Evolutionary conservation across 306 rosid species (phyloP), one percentile per base, ranked within the genome.

Genomic region (Benincasa hispida): DNA sequence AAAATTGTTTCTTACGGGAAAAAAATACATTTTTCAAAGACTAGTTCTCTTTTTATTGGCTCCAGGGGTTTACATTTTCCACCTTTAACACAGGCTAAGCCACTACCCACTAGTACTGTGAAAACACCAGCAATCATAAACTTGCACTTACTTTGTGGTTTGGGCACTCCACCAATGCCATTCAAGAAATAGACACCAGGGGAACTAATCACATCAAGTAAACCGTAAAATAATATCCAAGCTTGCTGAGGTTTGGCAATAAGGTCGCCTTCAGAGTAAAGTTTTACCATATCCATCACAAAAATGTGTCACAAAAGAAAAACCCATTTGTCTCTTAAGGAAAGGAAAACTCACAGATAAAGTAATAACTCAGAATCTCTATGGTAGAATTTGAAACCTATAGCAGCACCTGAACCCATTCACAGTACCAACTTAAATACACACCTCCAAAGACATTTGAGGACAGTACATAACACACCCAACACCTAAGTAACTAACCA

Each of bases 391-490:
- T 78, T 76, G 81, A 60, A 81, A 78, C 79, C 84, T 82, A 81
- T 72, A 74, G 81, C 82, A 80, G 83, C 87, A 79, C 83, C 89
- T 83, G 87, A 85, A 78, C 87, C 86, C 70, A 78, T 80, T 81
- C 81, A 79, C 72, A 79, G 74, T 74, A 81, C 66, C 24, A 57
- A 80, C 82, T 77, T 76, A 74, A 78, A 68, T 48, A 73, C 79
- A 75, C 37, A 61, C 39, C 74, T 39, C 67, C 59, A 62, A 74
- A 78, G 25, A 48, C 51, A 39, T 42, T 72, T 28, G 41, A 76
- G 59, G 59, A 53, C 50, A 78, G 60, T 77, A 70, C 69, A 77
- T 70, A 68, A 69, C 75, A 72, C 42, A 25, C 56, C 14, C 27
- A 42, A 69, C 22, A 70, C 39, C 24, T 25, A 4, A 47, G 22